phyloP scores from a whole-genome alignment of 768 basidiomycete species.

The Boletales sp. region DNA sequence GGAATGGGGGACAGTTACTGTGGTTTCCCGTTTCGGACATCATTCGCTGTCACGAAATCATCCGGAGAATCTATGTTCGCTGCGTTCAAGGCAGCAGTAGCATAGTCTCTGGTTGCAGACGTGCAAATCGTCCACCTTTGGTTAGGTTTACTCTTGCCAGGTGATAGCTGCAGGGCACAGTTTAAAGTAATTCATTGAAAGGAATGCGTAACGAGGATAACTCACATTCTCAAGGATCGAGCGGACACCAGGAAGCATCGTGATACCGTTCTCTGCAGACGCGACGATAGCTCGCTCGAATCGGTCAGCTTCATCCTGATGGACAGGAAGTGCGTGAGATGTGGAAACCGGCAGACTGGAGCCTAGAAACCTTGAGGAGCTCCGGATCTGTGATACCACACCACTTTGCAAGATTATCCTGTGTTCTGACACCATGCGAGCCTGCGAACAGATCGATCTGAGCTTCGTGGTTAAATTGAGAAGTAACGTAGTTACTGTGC shows the following conservation, averaged over 20 bases:
- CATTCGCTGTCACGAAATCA: constrained; percentile 78
- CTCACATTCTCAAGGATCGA: constrained; percentile 54
- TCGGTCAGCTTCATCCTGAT: constrained; percentile 63
- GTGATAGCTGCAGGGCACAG: constrained; percentile 25
- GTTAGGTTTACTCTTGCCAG: constrained; percentile 37
- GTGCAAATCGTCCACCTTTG: constrained; percentile 88
- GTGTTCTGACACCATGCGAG: constrained; percentile 80
- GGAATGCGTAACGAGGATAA: not conserved
- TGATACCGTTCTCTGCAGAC: constrained; percentile 58
- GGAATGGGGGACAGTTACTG: constrained; percentile 35
- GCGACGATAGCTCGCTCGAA: constrained; percentile 79
- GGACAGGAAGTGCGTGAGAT: constrained; percentile 4
- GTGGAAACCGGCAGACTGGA: not conserved
- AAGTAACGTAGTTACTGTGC: constrained; percentile 45
- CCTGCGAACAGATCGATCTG: constrained; percentile 34
- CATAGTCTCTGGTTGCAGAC: constrained; percentile 76
- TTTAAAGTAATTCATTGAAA: not conserved
- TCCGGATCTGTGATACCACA: constrained; percentile 66
- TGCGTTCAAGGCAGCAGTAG: constrained; percentile 61
- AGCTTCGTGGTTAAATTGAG: not conserved
- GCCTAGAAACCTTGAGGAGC: constrained; percentile 57
- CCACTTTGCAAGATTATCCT: constrained; percentile 72
- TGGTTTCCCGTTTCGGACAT: constrained; percentile 82
- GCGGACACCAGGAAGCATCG: constrained; percentile 69
- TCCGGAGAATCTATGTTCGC: constrained; percentile 69